These are phyloP conservation scores for Teratosphaeria viscida DNA, from an alignment of 2,329 filamentous ascomycete species.

Conservation along the genomic window DNA sequence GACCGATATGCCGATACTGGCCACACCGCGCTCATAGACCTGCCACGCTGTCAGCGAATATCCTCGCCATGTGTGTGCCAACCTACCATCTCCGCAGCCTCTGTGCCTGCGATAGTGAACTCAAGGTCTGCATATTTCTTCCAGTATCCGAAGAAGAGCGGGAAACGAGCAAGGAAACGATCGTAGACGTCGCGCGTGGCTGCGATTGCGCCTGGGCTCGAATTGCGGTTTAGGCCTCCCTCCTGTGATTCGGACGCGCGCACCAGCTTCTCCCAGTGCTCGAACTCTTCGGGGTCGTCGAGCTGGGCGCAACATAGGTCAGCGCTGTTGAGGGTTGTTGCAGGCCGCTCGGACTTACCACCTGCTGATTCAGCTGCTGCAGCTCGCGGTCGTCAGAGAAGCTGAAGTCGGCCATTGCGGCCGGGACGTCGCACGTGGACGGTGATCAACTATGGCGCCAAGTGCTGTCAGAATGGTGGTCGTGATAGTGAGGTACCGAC, in stretches of 20 bases:
- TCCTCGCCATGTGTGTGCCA: slow-evolving; percentile 1
- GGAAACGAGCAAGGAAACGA: slow-evolving; percentile 86
- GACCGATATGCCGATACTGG: slow-evolving; percentile 84
- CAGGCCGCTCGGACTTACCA: slow-evolving; percentile 11
- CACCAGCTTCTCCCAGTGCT: slow-evolving; percentile 88
- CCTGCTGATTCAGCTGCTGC: slow-evolving; percentile 21
- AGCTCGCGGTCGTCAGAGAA: slow-evolving; percentile 22
- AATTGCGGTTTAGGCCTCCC: slow-evolving; percentile 91
- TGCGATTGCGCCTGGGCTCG: slow-evolving; percentile 83
- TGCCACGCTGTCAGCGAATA: slow-evolving; percentile 29
- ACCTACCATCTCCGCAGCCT: slow-evolving; percentile 89
- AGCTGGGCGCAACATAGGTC: slow-evolving; percentile 29
- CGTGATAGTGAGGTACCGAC: neutral
- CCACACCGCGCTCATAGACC: slow-evolving; percentile 92
- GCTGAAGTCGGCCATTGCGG: slow-evolving; percentile 23
- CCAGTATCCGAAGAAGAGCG: slow-evolving; percentile 95
- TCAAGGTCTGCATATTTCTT: slow-evolving; percentile 98
- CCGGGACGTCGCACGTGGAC: neutral
- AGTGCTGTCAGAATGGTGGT: neutral
- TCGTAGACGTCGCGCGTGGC: slow-evolving; percentile 83
- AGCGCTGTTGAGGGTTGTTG: neutral
- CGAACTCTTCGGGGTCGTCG: slow-evolving; percentile 79
- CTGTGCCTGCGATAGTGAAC: slow-evolving; percentile 91
- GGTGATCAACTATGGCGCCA: neutral
- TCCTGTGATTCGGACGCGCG: slow-evolving; percentile 74